Evolutionary conservation across 495 filamentous ascomycete species (phyloP), one percentile per base, ranked within the genome.

Genomic region (Aspergillus ellipticus): DNA sequence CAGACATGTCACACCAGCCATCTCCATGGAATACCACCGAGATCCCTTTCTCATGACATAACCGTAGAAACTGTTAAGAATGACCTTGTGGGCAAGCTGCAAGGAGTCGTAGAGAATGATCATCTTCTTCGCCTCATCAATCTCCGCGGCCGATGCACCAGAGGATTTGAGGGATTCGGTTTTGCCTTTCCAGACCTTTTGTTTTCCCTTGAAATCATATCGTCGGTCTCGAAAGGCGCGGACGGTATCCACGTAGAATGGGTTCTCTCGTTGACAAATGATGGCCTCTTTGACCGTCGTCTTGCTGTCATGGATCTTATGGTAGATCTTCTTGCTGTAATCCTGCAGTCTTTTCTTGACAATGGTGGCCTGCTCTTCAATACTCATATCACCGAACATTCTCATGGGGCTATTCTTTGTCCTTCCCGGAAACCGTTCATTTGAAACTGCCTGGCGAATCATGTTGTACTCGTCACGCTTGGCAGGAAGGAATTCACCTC

Each of bases 21-120:
- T 99, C 70, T 97, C 94, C 89, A 99, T 89, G 35, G 95, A 97
- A 67, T 97, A 99, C 94, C 94, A 99, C 48, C 94, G 82, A 39
- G 93, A 97, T 5, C 94, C 94, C 69, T 99, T 99, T 72, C 94
- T 80, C 94, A 99, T 99, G 59, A 97, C 94, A 67, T 99, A 99
- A 51, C 94, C 94, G 62, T 99, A 99, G 77, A 99, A 99, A 64
- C 89, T 94, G 79, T 99, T 99, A 50, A 99, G 71, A 77, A 99
- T 99, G 75, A 97, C 93, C 66, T 99, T 99, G 74, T 98, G 94
- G 0, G 94, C 94, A 66, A 99, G 78, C 68, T 99, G 94, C 49
- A 99, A 72, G 0, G 94, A 99, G 67, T 99, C 94, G 66, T 90
- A 99, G 3, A 99, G 77, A 42, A 97, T 74, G 51, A 96, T 92